Base-by-base conservation (phyloP, 1,139 yeast species). In the Saccharomyces pastorianus region DNA sequence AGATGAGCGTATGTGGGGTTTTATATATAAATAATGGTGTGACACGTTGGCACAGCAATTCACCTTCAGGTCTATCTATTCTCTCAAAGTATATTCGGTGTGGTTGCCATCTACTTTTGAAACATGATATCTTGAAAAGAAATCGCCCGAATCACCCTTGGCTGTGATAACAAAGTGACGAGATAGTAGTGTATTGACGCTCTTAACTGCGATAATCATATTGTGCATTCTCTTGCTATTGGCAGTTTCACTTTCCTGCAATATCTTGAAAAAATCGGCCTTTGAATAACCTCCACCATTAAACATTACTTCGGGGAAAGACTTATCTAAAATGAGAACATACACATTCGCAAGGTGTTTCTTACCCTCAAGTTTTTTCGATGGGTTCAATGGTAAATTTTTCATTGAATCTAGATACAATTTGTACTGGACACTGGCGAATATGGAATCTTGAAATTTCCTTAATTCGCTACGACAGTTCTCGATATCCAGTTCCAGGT, bases 81-180 rank as follows among this genome's bases (percentile, higher is more conserved):
- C 42, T 5, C 48, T 50, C 6, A 56, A 47, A 0, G 61, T 62
- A 48, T 56, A 64, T 46, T 64, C 66, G 28, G 58, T 56, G 50
- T 58, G 59, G 1, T 63, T 64, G 48, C 57, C 61, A 13, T 50
- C 34, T 3, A 52, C 56, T 17, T 53, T 55, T 4, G 48, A 49
- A 31, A 60, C 53, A 20, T 58, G 56, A 46, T 54, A 61, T 14
- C 55, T 55, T 6, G 57, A 50, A 29, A 51, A 53, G 28, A 51
- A 54, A 3, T 54, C 52, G 6, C 61, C 64, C 4, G 60, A 55
- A 14, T 56, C 57, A 25, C 63, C 66, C 6, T 47, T 46, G 6
- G 58, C 56, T 6, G 61, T 53, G 27, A 63, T 57, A 9, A 62
- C 49, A 47, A 59, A 61, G 46, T 58, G 61, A 32, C 48, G 58